A percentile compares a stretch with the other conserved stretches of the same genome.
These are phyloP conservation scores for Eucalyptus erythrocorys DNA, from an alignment of 345 rosid species.

Conservation along the genomic window DNA sequence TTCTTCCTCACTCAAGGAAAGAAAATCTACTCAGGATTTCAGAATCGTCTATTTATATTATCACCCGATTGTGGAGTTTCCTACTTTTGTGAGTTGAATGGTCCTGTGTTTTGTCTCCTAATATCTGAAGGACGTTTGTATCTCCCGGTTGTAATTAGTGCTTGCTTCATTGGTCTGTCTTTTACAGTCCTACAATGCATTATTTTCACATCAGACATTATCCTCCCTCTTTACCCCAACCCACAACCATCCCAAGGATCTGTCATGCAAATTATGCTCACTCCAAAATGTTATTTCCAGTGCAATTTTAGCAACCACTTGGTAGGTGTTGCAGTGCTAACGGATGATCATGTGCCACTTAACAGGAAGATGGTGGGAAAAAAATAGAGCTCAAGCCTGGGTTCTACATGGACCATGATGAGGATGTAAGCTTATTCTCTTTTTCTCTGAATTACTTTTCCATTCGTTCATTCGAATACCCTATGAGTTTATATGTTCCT, in stretches of 20 bases:
- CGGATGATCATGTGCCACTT: not conserved
- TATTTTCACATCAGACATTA: not conserved
- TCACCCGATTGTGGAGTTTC: not conserved
- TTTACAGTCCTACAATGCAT: not conserved
- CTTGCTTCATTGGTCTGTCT: not conserved
- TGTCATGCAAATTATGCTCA: not conserved
- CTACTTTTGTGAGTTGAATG: not conserved
- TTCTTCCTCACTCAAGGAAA: too few relatives aligned
- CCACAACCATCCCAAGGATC: not conserved
- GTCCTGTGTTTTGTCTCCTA: not conserved
- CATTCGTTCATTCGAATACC: not conserved
- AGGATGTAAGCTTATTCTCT: conserved; percentile 40
- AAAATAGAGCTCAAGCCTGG: conserved; percentile 75
- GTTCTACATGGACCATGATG: conserved; percentile 68
- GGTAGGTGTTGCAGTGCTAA: not conserved
- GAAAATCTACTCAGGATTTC: not conserved
- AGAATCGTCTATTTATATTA: not conserved
- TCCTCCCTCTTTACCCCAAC: not conserved
- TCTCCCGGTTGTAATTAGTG: not conserved
- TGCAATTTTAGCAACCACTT: not conserved
- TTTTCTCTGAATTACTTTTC: not conserved
- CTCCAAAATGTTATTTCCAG: not conserved
- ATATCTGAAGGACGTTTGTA: not conserved
- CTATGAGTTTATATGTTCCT: not conserved
- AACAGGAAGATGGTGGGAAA: conserved; percentile 75